These are phyloP conservation scores for Xylariaceae sp. DNA, from an alignment of 2,329 filamentous ascomycete genomes.

Conservation along the genomic window DNA sequence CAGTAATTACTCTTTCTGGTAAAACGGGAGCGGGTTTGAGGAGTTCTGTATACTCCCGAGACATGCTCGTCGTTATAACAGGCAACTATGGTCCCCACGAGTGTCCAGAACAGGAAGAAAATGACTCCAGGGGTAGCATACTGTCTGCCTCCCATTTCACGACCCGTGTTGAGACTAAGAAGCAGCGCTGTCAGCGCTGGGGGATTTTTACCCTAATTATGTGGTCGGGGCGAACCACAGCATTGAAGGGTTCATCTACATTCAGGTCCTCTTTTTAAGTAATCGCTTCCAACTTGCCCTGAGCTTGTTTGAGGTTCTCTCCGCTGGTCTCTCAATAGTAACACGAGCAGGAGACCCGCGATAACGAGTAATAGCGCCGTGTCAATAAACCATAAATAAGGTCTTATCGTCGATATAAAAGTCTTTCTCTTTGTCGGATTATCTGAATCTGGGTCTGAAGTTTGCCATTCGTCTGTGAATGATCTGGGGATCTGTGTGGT, in stretches of 20 bases:
- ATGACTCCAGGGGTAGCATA: too few species aligned
- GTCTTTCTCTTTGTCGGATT: slow-evolving; percentile 21
- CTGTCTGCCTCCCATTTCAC: slow-evolving; percentile 45
- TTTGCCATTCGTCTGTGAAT: slow-evolving; percentile 41
- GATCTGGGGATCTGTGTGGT: slow-evolving; percentile 47
- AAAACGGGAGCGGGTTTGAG: too few species aligned
- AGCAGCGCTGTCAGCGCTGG: neutral
- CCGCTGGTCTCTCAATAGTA: slow-evolving; percentile 41
- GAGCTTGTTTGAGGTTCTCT: slow-evolving; percentile 30
- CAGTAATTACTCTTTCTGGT: too few species aligned
- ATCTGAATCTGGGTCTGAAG: slow-evolving; percentile 19
- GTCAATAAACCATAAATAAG: slow-evolving; percentile 44
- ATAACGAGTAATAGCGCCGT: slow-evolving; percentile 43
- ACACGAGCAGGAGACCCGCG: slow-evolving; percentile 31
- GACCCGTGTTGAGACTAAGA: slow-evolving; percentile 45
- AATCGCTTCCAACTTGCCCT: slow-evolving; percentile 46
- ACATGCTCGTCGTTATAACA: too few species aligned
- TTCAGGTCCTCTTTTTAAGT: slow-evolving; percentile 46
- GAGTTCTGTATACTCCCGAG: too few species aligned
- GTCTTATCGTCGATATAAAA: slow-evolving; percentile 26
- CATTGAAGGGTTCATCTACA: too few species aligned
- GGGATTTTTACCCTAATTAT: too few species aligned
- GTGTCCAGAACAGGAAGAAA: too few species aligned
- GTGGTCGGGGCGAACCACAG: too few species aligned
- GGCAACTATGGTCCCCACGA: too few species aligned